Percentiles rank a stretch among this genome's conserved stretches.
These are phyloP conservation scores for Penicillium cosmopolitanum DNA, from an alignment of 495 filamentous ascomycete species.

Conservation along the genomic window DNA sequence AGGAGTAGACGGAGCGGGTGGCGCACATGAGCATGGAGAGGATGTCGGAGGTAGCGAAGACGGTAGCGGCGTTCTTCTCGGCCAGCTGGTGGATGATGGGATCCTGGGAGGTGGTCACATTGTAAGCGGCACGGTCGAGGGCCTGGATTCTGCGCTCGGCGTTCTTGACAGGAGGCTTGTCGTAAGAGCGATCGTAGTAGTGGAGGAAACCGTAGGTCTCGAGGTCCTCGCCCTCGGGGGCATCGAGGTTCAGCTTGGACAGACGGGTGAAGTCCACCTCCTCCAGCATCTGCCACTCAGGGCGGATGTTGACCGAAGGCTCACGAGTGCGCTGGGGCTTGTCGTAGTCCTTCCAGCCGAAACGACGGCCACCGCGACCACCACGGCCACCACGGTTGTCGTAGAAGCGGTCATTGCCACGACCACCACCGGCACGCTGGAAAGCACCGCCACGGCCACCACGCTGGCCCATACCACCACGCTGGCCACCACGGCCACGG, in stretches of 20 bases:
- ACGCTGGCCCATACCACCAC: constrained; percentile 55
- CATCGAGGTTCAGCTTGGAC: constrained; percentile 91
- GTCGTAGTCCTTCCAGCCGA: constrained; percentile 99
- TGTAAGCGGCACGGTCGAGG: constrained; percentile 93
- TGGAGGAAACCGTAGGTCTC: constrained; percentile 95
- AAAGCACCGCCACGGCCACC: constrained; percentile 63
- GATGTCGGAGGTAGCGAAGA: constrained; percentile 96
- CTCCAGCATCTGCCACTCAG: constrained; percentile 93
- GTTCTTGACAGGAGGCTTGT: constrained; percentile 87
- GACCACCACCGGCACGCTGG: constrained; percentile 71
- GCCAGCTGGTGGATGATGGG: constrained; percentile 96
- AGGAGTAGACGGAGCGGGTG: constrained; percentile 91
- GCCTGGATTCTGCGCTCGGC: constrained; percentile 83
- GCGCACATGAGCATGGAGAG: constrained; percentile 99
- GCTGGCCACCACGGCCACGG: constrained; percentile 75
- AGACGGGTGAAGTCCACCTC: constrained; percentile 98
- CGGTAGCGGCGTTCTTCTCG: constrained; percentile 94
- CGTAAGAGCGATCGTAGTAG: constrained; percentile 94
- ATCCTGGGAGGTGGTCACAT: constrained; percentile 93
- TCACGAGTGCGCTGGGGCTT: constrained; percentile 97
- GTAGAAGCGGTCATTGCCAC: constrained; percentile 67
- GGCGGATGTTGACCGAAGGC: constrained; percentile 88
- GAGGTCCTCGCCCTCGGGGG: constrained; percentile 91
- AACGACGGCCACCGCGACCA: constrained; percentile 71
- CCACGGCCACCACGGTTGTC: constrained; percentile 58